phyloP scores from a whole-genome alignment of 805 yeast genomes.

The Maudiozyma saulgeensis region DNA sequence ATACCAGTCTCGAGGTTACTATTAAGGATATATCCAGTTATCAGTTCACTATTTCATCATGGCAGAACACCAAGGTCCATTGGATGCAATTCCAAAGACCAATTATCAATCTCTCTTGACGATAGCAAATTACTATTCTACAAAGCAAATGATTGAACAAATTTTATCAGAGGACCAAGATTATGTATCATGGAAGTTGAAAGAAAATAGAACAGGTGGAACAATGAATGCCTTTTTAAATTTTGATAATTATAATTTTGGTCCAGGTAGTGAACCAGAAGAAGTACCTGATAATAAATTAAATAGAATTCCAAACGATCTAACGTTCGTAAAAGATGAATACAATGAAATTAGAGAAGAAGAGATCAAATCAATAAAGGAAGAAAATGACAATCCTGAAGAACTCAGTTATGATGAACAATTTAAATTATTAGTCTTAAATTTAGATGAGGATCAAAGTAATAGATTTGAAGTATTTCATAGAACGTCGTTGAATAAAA shows the following conservation, averaged over 20 bases:
- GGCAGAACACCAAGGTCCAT: conserved; percentile 27
- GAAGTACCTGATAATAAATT: conserved; percentile 7
- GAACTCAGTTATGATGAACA: conserved; percentile 45
- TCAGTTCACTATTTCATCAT: conserved; percentile 1
- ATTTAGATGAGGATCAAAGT: conserved; percentile 75
- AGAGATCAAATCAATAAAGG: not conserved
- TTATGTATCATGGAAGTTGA: conserved; percentile 26
- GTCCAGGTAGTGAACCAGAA: not conserved
- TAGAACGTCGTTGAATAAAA: conserved; percentile 62
- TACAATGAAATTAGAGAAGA: conserved; percentile 10
- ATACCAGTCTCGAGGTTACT: not conserved
- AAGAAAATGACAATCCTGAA: conserved; percentile 11
- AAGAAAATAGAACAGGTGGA: conserved; percentile 26
- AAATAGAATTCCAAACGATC: conserved; percentile 19
- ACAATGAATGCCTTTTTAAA: conserved; percentile 19
- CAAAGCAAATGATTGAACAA: conserved; percentile 27
- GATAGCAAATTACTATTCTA: conserved; percentile 21
- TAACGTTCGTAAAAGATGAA: conserved; percentile 22
- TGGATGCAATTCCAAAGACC: conserved; percentile 22
- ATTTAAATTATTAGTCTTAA: conserved; percentile 53
- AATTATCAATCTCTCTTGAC: conserved; percentile 25
- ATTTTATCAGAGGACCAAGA: conserved; percentile 29
- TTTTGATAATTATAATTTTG: not conserved
- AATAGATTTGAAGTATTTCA: conserved; percentile 79
- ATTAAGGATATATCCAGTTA: not conserved